These are phyloP conservation scores for Rhizopus sp. DNA, from an alignment of 371 early-diverging fungal genomes.

Conservation along the genomic window DNA sequence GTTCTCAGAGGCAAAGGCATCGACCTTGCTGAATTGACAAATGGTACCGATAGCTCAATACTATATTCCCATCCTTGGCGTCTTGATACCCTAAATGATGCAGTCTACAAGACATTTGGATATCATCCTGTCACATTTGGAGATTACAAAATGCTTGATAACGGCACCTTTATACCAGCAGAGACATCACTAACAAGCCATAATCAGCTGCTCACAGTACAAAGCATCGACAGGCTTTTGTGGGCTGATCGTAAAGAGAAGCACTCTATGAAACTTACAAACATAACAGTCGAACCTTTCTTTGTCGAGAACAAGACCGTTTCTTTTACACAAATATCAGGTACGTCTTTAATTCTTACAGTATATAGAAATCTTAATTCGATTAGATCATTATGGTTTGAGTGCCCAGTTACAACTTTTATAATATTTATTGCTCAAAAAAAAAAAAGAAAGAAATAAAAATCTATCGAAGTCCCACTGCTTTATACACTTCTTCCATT, in stretches of 20 bases:
- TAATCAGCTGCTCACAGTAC: slow-evolving; percentile 55
- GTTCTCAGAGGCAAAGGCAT: slow-evolving; percentile 64
- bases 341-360: slow-evolving; percentile 18
- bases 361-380: slow-evolving; percentile 1
- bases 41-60: slow-evolving; percentile 4
- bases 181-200: slow-evolving; percentile 66
- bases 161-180: slow-evolving; percentile 48
- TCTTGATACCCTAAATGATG: slow-evolving; percentile 46
- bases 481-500: slow-evolving; percentile 57
- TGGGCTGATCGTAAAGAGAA: slow-evolving; percentile 26
- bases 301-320: slow-evolving; percentile 24
- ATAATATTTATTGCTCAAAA: slow-evolving; percentile 6
- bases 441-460: slow-evolving; percentile 5
- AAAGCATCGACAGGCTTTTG: slow-evolving; percentile 75
- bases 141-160: slow-evolving; percentile 47
- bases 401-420: slow-evolving; percentile 13
- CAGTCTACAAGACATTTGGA: slow-evolving; percentile 55
- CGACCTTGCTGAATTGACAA: slow-evolving; percentile 17
- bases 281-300: slow-evolving; percentile 38
- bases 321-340: slow-evolving; percentile 54
- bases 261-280: slow-evolving; percentile 10
- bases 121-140: slow-evolving; percentile 84
- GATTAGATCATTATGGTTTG: slow-evolving; percentile 35
- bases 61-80: slow-evolving; percentile 13
- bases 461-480: slow-evolving; percentile 57